These are phyloP conservation scores for Helichrysum umbraculigerum DNA, from an alignment of 129 eudicot species.

Conservation along the genomic window DNA sequence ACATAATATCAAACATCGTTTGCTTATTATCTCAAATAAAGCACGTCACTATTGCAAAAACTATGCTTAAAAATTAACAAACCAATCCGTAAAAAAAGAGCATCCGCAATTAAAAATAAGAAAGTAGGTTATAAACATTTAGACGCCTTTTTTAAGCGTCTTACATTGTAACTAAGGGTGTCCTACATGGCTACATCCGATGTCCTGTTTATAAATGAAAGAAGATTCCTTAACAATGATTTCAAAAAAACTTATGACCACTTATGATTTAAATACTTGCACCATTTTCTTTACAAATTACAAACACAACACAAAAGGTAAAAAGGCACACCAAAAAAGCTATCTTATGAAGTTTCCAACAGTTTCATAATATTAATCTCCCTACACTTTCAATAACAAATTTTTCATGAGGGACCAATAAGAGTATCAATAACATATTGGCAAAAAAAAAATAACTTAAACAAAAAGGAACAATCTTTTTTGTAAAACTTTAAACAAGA, in stretches of 20 bases:
- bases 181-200: neutral
- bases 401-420: constrained; percentile 11
- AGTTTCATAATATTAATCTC: constrained; percentile 14
- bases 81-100: neutral
- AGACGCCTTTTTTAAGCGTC: neutral
- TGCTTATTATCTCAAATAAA: neutral
- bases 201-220: constrained; percentile 4
- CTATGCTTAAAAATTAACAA: neutral
- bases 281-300: neutral
- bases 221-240: constrained; percentile 2
- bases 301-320: constrained; percentile 11
- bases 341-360: constrained; percentile 17
- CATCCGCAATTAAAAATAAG: neutral
- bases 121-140: neutral
- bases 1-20: neutral
- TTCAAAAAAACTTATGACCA: constrained; percentile 14
- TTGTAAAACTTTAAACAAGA: constrained; percentile 1
- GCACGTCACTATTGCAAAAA: neutral
- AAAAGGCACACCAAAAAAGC: constrained; percentile 23
- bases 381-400: neutral
- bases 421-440: constrained; percentile 20
- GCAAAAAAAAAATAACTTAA: constrained; percentile 20
- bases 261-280: constrained; percentile 14
- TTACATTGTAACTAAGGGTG: neutral
- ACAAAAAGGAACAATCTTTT: constrained; percentile 18